Evolutionary conservation across 2,329 filamentous ascomycete genomes (phyloP).

Genomic region (Claviceps spartinae): DNA sequence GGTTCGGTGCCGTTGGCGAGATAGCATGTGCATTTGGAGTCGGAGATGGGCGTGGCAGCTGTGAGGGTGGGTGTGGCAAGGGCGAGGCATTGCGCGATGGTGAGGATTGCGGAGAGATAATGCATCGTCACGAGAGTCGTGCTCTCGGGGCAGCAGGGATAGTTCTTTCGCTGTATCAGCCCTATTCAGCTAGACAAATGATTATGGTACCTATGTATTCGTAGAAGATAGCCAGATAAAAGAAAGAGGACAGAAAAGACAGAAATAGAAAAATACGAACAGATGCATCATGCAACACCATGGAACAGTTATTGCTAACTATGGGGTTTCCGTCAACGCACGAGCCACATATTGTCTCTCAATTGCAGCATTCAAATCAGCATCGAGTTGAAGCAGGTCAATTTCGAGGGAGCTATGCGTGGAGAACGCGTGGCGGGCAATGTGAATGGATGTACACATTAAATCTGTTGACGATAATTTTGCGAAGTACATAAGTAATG

Average conservation of each 20-base stretch:
- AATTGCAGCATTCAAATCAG: not conserved
- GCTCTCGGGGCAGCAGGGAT: not conserved
- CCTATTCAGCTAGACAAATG: too few species aligned
- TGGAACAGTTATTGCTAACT: not conserved
- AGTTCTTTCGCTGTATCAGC: too few species aligned
- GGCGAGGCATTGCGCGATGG: not conserved
- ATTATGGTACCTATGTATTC: too few species aligned
- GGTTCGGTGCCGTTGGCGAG: constrained; percentile 31
- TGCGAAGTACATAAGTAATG: too few species aligned
- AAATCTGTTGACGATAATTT: too few species aligned
- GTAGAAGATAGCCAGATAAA: too few species aligned
- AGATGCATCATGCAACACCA: not conserved
- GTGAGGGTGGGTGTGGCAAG: not conserved
- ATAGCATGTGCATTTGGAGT: constrained; percentile 31
- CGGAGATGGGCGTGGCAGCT: constrained; percentile 9
- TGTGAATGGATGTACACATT: too few species aligned
- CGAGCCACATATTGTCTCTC: not conserved
- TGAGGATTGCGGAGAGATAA: not conserved
- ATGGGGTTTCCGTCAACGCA: not conserved
- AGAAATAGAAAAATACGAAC: not conserved
- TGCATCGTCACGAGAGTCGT: not conserved
- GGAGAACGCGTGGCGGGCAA: too few species aligned
- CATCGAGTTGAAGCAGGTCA: not conserved
- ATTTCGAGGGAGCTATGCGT: not conserved
- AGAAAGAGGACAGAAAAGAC: not conserved